Evolutionary conservation across 2,329 filamentous ascomycete genomes (phyloP).

Genomic region (Aureobasidium uvarum): DNA sequence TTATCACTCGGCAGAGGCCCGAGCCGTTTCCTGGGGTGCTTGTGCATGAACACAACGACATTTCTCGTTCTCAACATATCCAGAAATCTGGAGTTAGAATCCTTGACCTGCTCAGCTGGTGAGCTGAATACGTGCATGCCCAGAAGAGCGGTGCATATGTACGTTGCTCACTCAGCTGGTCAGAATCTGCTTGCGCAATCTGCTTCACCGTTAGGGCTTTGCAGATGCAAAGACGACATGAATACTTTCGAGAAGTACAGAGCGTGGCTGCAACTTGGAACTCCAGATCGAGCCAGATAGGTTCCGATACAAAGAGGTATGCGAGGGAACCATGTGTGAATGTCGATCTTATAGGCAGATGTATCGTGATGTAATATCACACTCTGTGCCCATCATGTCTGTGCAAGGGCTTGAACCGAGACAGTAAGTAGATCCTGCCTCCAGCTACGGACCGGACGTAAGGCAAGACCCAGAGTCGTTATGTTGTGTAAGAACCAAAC

Average conservation of each 20-base stretch:
- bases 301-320: neutral
- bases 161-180: conserved; percentile 12
- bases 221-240: neutral
- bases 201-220: neutral
- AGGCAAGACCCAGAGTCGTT: neutral
- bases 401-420: neutral
- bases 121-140: neutral
- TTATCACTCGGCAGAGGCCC: conserved; percentile 20
- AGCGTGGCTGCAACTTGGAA: neutral
- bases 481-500: neutral
- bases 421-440: neutral
- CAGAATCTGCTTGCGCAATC: neutral
- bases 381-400: neutral
- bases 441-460: neutral
- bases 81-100: neutral
- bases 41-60: neutral
- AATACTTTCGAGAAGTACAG: conserved; percentile 10
- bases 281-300: neutral
- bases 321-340: neutral
- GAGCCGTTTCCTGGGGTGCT: conserved; percentile 15
- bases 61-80: neutral
- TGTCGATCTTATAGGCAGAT: neutral
- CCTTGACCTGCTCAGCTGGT: neutral
- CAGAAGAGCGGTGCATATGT: neutral
- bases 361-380: neutral